Evolutionary conservation across 108 stramenopile species (phyloP).

Genomic region (Discostella pseudostelligera): DNA sequence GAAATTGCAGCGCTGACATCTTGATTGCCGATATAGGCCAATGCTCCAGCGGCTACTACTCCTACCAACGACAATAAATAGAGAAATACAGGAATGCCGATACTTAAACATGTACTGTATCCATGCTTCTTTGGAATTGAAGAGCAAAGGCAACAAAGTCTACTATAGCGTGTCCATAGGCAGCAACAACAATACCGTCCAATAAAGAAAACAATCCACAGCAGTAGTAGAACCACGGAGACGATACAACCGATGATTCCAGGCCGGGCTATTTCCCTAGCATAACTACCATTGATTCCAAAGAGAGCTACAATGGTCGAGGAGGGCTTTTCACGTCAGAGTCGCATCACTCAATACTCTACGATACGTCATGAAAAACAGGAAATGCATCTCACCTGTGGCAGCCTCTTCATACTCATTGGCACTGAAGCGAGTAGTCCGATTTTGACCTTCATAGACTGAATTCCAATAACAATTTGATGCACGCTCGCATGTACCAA

Average conservation of each 20-base stretch:
- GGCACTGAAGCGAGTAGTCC: conserved; percentile 40
- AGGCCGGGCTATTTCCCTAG: conserved; percentile 16
- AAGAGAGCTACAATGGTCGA: background rate
- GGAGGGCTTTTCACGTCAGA: background rate
- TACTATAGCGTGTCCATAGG: conserved; percentile 31
- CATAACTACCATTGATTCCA: conserved; percentile 24
- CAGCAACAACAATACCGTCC: conserved; percentile 51
- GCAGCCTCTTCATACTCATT: conserved; percentile 31
- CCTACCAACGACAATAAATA: conserved; percentile 28
- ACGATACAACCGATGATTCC: conserved; percentile 24
- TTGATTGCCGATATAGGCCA: conserved; percentile 49
- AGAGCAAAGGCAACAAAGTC: conserved; percentile 43
- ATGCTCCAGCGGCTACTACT: conserved; percentile 15
- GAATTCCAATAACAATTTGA: conserved; percentile 54
- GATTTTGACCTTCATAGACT: conserved; percentile 29
- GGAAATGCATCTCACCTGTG: background rate
- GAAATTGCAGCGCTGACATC: conserved; percentile 43
- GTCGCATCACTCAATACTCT: background rate
- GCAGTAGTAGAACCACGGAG: conserved; percentile 26
- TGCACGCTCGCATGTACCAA: conserved; percentile 41
- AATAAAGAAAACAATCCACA: conserved; percentile 44
- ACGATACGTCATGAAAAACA: background rate
- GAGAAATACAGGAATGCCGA: conserved; percentile 33
- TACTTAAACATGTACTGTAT: conserved; percentile 28
- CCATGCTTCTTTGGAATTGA: conserved; percentile 39